Conservation (phyloP, 2,329 filamentous ascomycete genomes). For the Fusarium newnesense region DNA sequence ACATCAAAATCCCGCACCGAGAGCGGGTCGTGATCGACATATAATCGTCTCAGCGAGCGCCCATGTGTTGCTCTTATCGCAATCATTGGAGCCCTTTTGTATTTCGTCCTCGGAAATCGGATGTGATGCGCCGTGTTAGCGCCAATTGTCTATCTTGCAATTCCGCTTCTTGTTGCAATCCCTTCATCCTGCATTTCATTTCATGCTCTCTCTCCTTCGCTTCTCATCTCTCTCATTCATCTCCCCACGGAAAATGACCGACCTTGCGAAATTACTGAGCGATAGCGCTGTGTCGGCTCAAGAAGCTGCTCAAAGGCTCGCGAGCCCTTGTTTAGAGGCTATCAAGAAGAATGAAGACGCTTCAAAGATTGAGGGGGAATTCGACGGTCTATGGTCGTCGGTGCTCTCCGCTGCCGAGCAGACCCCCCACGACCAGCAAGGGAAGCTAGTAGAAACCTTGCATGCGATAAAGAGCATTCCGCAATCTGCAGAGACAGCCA, state of each 20-base stretch:
- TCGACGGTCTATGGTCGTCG: slow-evolving; percentile 23
- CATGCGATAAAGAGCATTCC: slow-evolving; percentile 29
- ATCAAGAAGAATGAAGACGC: slow-evolving; percentile 19
- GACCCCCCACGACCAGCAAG: slow-evolving; percentile 35
- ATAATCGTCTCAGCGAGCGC: slow-evolving; percentile 19
- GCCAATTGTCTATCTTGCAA: not conserved
- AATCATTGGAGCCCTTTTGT: slow-evolving; percentile 9
- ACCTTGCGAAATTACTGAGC: slow-evolving; percentile 1
- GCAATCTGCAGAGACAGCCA: slow-evolving; percentile 10
- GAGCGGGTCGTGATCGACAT: slow-evolving; percentile 34
- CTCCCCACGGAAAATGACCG: slow-evolving; percentile 20
- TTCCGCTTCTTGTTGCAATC: slow-evolving; percentile 4
- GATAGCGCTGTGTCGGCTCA: slow-evolving; percentile 14
- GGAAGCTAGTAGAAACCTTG: slow-evolving; percentile 35
- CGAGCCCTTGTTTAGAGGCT: slow-evolving; percentile 8
- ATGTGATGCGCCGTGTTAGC: not conserved
- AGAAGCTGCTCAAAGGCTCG: slow-evolving; percentile 24
- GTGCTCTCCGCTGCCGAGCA: slow-evolving; percentile 33
- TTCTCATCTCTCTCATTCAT: not conserved
- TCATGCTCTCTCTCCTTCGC: not conserved
- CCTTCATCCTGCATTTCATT: not conserved
- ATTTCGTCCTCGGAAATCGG: not conserved
- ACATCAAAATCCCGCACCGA: slow-evolving; percentile 1
- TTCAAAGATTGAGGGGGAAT: slow-evolving; percentile 18
- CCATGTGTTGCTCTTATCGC: slow-evolving; percentile 34